Evolutionary conservation across 2,329 filamentous ascomycete species (phyloP).

Genomic region (Neurospora sp.): DNA sequence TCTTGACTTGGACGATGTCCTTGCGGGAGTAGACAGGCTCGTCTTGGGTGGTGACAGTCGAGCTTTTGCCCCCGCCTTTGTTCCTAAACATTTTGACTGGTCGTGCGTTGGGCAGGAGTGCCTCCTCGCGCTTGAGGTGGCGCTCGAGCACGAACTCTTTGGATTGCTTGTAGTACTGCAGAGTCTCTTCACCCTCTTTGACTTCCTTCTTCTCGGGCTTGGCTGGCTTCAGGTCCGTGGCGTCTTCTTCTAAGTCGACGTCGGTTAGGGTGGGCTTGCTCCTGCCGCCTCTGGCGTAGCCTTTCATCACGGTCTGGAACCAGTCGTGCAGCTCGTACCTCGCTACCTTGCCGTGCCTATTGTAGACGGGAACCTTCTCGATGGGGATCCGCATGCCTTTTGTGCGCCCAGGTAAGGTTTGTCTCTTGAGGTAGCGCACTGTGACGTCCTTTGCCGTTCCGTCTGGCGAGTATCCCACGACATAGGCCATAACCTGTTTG

Average conservation of each 20-base stretch:
- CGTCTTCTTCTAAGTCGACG: slow-evolving; percentile 71
- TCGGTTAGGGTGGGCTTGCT: slow-evolving; percentile 48
- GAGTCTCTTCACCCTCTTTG: slow-evolving; percentile 67
- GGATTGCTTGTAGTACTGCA: slow-evolving; percentile 82
- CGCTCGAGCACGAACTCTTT: slow-evolving; percentile 76
- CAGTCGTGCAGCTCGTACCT: slow-evolving; percentile 74
- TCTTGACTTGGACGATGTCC: slow-evolving; percentile 79
- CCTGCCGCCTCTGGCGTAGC: slow-evolving; percentile 48
- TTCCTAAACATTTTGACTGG: slow-evolving; percentile 67
- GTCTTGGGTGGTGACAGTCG: slow-evolving; percentile 53
- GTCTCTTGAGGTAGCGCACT: slow-evolving; percentile 75
- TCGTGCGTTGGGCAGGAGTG: slow-evolving; percentile 57
- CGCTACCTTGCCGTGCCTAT: slow-evolving; percentile 66
- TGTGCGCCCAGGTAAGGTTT: slow-evolving; percentile 76
- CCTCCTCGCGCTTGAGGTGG: slow-evolving; percentile 87
- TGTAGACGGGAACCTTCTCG: slow-evolving; percentile 74
- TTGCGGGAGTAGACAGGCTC: slow-evolving; percentile 73
- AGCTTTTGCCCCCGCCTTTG: slow-evolving; percentile 52
- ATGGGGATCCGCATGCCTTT: slow-evolving; percentile 72
- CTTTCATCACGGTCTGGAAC: slow-evolving; percentile 72
- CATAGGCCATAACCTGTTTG: slow-evolving; percentile 84
- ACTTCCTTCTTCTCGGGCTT: slow-evolving; percentile 64
- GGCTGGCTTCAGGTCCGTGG: slow-evolving; percentile 63
- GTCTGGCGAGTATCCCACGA: slow-evolving; percentile 73
- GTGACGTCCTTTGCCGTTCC: slow-evolving; percentile 93